Evolutionary conservation across 1,139 yeast species (phyloP).

Genomic region (Scheffersomyces quercinus): DNA sequence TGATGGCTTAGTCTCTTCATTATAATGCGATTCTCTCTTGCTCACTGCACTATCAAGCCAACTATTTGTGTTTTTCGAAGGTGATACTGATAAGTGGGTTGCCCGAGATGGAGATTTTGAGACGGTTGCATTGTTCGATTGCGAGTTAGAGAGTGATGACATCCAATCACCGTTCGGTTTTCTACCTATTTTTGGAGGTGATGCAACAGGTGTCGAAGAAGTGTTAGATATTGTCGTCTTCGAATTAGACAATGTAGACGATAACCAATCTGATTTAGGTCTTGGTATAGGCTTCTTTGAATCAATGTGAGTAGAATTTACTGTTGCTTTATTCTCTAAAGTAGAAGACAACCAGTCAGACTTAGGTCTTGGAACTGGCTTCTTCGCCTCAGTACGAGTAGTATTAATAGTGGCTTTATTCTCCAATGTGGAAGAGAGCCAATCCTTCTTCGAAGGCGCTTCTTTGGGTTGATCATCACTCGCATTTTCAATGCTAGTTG

Average conservation of each 20-base stretch:
- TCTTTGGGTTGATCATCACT: background rate
- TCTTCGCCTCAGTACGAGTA: no score
- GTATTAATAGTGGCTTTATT: constrained; percentile 5
- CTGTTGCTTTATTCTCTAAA: constrained; percentile 10
- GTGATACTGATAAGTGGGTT: constrained; percentile 2
- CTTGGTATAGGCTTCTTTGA: constrained; percentile 4
- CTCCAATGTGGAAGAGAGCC: constrained; percentile 8
- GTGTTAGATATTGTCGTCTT: constrained; percentile 7
- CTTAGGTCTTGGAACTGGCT: constrained; percentile 4
- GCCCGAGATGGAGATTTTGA: constrained; percentile 8
- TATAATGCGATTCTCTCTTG: constrained; percentile 16
- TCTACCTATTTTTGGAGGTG: no score
- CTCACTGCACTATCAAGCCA: constrained; percentile 25
- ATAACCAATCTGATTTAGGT: constrained; percentile 16
- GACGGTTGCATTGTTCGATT: constrained; percentile 1
- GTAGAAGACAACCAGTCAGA: constrained; percentile 21
- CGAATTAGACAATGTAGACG: constrained; percentile 13
- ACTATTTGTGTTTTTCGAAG: constrained; percentile 16
- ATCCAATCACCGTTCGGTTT: constrained; percentile 11
- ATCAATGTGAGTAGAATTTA: constrained; percentile 8
- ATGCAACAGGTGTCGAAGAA: no score
- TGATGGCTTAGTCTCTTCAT: constrained; percentile 13
- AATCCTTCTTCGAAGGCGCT: constrained; percentile 4
- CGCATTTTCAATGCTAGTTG: background rate
- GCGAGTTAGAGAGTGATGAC: constrained; percentile 15